These are phyloP conservation scores for Sarocladiaceae sp. DNA, from an alignment of 2,329 filamentous ascomycete species.

Conservation along the genomic window DNA sequence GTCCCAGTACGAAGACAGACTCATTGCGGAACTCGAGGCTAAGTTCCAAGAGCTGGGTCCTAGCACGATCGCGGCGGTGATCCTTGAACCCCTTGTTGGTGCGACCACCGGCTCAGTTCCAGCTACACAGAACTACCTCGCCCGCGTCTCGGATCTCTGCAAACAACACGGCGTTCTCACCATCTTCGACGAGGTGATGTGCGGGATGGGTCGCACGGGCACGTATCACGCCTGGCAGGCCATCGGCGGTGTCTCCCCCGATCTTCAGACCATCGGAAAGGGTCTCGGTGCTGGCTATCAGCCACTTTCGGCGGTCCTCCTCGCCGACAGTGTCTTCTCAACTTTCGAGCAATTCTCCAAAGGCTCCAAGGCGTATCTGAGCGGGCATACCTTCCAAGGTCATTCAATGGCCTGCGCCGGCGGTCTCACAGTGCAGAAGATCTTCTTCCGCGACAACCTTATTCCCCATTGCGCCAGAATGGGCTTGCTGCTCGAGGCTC, in stretches of 20 bases:
- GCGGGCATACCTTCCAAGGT: conserved; percentile 50
- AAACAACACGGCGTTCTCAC: conserved; percentile 44
- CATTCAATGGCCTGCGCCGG: conserved; percentile 31
- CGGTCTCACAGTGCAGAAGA: conserved; percentile 32
- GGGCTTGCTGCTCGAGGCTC: conserved; percentile 16
- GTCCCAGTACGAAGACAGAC: conserved; percentile 26
- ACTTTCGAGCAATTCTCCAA: neutral
- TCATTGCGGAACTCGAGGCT: conserved; percentile 34
- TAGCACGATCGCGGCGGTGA: conserved; percentile 33
- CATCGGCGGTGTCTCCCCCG: conserved; percentile 38
- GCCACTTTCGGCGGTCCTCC: conserved; percentile 48
- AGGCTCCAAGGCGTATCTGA: conserved; percentile 33
- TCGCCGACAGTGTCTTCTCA: conserved; percentile 29
- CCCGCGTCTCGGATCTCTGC: conserved; percentile 40
- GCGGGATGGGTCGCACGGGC: conserved; percentile 53
- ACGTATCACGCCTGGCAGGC: conserved; percentile 56
- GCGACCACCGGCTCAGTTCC: conserved; percentile 45
- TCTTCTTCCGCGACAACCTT: conserved; percentile 27
- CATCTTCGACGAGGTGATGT: conserved; percentile 56
- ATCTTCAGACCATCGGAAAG: conserved; percentile 55
- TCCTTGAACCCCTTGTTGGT: conserved; percentile 38
- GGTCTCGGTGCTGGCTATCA: conserved; percentile 51
- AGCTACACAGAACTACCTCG: conserved; percentile 42
- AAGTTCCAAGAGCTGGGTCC: conserved; percentile 38
- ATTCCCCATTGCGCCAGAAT: conserved; percentile 22